Evolutionary conservation across 805 yeast species (phyloP).

Genomic region (Saccharomycopsis sp.): DNA sequence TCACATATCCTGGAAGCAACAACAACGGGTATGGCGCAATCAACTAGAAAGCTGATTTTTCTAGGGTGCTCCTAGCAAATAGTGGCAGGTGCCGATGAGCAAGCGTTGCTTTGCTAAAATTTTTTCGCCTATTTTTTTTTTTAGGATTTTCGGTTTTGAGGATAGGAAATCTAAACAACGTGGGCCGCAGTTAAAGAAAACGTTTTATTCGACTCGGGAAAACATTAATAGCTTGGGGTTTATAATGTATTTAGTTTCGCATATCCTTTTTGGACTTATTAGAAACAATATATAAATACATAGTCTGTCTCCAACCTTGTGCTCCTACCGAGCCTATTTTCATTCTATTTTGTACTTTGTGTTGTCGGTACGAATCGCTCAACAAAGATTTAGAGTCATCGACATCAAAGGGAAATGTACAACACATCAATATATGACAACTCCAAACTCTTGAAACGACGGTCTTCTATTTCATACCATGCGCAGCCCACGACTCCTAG

Average conservation of each 20-base stretch:
- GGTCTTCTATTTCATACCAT: background rate
- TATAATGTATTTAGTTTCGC: too few relatives aligned
- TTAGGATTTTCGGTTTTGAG: background rate
- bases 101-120: background rate
- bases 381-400: background rate
- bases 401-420: background rate
- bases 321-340: background rate
- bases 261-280: background rate
- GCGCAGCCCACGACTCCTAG: background rate
- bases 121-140: too few relatives aligned
- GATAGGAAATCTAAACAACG: background rate
- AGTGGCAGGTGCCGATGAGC: background rate
- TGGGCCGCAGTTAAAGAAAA: background rate
- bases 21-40: constrained; percentile 25
- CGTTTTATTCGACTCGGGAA: background rate
- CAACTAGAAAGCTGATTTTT: background rate
- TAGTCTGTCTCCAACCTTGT: background rate
- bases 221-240: background rate
- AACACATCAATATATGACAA: background rate
- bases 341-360: background rate
- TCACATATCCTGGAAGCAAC: constrained; percentile 19
- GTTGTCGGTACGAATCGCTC: background rate
- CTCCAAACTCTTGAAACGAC: background rate
- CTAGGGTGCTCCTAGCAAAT: background rate
- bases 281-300: background rate